Evolutionary conservation across 257 asterid species (phyloP).

Genomic region (Solanum arcanum): DNA sequence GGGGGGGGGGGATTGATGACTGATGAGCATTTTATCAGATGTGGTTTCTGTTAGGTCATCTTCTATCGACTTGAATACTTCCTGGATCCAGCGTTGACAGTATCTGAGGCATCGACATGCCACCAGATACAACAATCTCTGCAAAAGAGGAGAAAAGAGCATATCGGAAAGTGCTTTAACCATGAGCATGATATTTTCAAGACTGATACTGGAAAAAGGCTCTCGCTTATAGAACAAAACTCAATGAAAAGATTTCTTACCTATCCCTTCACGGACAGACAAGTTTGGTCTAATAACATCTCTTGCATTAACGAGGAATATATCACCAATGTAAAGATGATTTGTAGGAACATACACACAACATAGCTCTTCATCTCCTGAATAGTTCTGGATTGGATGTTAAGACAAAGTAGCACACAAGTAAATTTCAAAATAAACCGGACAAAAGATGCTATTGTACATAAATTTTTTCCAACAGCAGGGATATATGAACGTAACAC

Average conservation of each 20-base stretch:
- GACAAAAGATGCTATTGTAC: background rate
- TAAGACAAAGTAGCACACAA: background rate
- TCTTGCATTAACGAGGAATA: conserved; percentile 32
- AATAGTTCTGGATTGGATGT: conserved; percentile 16
- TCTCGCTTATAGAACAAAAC: background rate
- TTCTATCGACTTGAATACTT: conserved; percentile 13
- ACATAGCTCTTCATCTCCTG: conserved; percentile 40
- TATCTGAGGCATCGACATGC: conserved; percentile 45
- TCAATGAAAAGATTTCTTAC: conserved; percentile 5
- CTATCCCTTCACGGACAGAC: conserved; percentile 52
- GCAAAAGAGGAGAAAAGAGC: background rate
- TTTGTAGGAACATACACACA: conserved; percentile 49
- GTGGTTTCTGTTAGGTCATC: conserved; percentile 16
- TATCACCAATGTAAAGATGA: conserved; percentile 46
- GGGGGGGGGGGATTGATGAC: background rate
- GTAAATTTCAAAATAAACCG: background rate
- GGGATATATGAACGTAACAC: background rate
- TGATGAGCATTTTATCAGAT: background rate
- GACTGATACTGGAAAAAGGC: background rate
- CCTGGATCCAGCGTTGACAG: conserved; percentile 27
- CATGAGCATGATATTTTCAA: background rate
- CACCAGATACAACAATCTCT: conserved; percentile 48
- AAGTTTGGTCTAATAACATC: conserved; percentile 42
- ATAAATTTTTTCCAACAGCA: background rate
- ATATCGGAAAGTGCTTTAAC: background rate